Evolutionary conservation across 768 basidiomycete species (phyloP), one percentile per base, ranked within the genome.

Genomic region (Suillus fuscotomentosus): DNA sequence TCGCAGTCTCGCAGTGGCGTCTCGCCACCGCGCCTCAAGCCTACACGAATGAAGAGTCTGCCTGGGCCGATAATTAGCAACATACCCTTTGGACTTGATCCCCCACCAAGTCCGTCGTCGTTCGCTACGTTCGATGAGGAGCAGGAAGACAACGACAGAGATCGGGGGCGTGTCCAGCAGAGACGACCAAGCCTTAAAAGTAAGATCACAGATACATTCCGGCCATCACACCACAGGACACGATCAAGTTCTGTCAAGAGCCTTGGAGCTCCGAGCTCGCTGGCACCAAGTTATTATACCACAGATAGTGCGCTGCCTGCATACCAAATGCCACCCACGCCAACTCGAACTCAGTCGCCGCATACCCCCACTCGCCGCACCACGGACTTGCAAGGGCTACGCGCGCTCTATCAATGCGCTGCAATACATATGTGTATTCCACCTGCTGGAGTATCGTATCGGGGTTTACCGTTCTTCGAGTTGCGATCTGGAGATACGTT

Each of bases 401-500:
- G 80, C 0, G 81, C 84, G 42, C 82, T 88, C 61, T 93, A 93
- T 72, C 71, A 83, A 5, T 92, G 90, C 67, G 81, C 81, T 31
- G 90, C 88, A 11, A 81, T 92, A 31, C 89, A 91, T 67, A 81
- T 85, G 11, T 92, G 89, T 74, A 77, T 81, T 15, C 90, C 90
- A 4, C 90, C 89, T 0, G 70, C 76, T 0, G 81, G 84, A 10
- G 87, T 88, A 11, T 80, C 85, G 24, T 94, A 93, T 70, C 88
- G 87, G 67, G 85, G 83, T 54, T 85, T 88, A 71, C 91, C 91
- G 15, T 94, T 94, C 81, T 92, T 93, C 73, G 84, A 80, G 14
- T 80, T 94, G n/a, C 73, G 76, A 39, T 81, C 84, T 39, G 87
- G 84, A 4, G 86, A 90, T 42, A 70, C 86, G 42, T 88, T 86